These are phyloP conservation scores for Arabidopsis hybrid DNA, from an alignment of 441 rosid genomes.

Conservation along the genomic window DNA sequence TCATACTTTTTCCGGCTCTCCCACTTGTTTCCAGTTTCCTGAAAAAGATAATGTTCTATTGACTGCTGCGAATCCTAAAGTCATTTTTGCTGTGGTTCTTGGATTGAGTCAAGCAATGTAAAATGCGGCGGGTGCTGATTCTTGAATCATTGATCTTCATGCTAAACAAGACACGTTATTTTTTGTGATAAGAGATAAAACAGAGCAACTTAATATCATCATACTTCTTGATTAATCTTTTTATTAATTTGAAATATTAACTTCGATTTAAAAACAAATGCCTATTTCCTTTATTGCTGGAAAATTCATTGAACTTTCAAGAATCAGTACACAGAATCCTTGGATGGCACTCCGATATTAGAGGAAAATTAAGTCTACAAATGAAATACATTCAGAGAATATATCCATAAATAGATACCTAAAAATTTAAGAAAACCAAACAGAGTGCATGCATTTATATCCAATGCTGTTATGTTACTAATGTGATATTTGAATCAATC, in stretches of 20 bases:
- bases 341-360: neutral
- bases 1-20: neutral
- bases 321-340: too few relatives aligned
- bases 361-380: neutral
- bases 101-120: neutral
- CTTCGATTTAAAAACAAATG: neutral
- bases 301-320: neutral
- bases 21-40: constrained; percentile 3
- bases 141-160: neutral
- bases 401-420: neutral
- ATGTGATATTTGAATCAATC: constrained; percentile 20
- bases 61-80: neutral
- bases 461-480: neutral
- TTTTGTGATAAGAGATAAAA: neutral
- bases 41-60: neutral
- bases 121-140: neutral
- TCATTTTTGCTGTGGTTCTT: neutral
- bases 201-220: constrained; percentile 17
- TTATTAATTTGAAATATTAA: neutral
- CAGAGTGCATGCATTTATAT: constrained; percentile 30
- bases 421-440: neutral
- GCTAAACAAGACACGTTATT: neutral
- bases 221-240: neutral
- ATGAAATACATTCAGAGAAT: constrained; percentile 23
- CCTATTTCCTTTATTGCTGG: neutral